phyloP scores from a whole-genome alignment of 495 filamentous ascomycete species.

The Penicillium parvum region DNA sequence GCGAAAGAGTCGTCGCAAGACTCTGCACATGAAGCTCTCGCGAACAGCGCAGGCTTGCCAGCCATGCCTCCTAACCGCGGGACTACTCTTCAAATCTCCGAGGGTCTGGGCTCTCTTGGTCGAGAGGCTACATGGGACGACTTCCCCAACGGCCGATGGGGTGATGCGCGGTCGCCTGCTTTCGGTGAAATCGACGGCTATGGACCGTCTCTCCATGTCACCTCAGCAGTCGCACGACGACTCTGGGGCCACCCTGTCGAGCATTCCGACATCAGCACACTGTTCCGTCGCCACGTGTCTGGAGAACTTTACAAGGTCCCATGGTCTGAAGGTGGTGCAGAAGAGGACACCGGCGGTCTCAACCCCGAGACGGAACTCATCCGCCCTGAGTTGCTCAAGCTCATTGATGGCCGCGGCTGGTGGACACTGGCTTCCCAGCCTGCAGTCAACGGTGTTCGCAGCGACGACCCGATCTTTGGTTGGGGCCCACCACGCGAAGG shows the following conservation, averaged over 20 bases:
- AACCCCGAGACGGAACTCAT: conserved; percentile 82
- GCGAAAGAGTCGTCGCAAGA: conserved; percentile 33
- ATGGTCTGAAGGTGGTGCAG: conserved; percentile 86
- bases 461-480: conserved; percentile 75
- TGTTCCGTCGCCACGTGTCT: conserved; percentile 76
- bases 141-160: conserved; percentile 96
- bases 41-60: conserved; percentile 39
- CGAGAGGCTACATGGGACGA: conserved; percentile 98
- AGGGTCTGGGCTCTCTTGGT: conserved; percentile 85
- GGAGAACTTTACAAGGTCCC: conserved; percentile 73
- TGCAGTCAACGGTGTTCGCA: conserved; percentile 78
- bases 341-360: conserved; percentile 36
- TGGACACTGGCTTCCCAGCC: conserved; percentile 98
- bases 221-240: conserved; percentile 66
- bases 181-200: conserved; percentile 96
- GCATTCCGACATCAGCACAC: conserved; percentile 60
- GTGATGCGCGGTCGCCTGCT: conserved; percentile 82
- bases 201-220: conserved; percentile 83
- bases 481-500: conserved; percentile 86
- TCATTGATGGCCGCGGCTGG: conserved; percentile 74
- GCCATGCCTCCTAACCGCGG: conserved; percentile 51
- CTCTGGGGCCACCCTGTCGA: conserved; percentile 79
- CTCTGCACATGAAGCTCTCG: conserved; percentile 53
- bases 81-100: conserved; percentile 85
- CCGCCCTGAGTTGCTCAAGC: conserved; percentile 60